These are phyloP conservation scores for Hericium coralloides DNA, from an alignment of 768 basidiomycete species.

Conservation along the genomic window DNA sequence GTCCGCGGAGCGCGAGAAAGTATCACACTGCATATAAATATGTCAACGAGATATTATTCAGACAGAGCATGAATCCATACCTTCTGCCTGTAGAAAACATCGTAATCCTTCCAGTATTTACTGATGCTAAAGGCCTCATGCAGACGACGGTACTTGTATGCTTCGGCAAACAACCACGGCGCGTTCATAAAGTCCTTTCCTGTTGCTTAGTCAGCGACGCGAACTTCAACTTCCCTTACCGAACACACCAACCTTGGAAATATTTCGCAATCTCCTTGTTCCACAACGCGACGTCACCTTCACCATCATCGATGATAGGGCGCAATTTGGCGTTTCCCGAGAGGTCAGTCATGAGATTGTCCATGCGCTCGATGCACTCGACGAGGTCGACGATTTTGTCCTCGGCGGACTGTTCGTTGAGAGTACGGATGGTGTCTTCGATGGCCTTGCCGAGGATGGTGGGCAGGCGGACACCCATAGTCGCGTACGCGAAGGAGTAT, in stretches of 20 bases:
- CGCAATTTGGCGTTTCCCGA: slow-evolving; percentile 77
- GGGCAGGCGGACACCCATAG: slow-evolving; percentile 92
- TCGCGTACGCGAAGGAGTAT: slow-evolving; percentile 82
- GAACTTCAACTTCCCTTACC: neutral
- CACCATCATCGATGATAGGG: slow-evolving; percentile 84
- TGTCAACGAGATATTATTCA: neutral
- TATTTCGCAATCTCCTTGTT: slow-evolving; percentile 95
- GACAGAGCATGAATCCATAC: slow-evolving; percentile 22
- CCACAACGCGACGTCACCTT: slow-evolving; percentile 91
- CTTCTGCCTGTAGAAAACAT: slow-evolving; percentile 94
- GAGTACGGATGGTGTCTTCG: slow-evolving; percentile 80
- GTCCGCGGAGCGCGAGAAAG: slow-evolving; percentile 85
- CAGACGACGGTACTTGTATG: slow-evolving; percentile 86
- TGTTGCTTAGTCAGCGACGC: slow-evolving; percentile 15
- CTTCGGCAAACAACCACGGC: slow-evolving; percentile 94
- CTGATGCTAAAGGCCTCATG: slow-evolving; percentile 90
- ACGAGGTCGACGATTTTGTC: slow-evolving; percentile 80
- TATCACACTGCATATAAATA: slow-evolving; percentile 58
- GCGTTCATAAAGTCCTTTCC: slow-evolving; percentile 93
- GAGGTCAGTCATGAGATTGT: slow-evolving; percentile 79
- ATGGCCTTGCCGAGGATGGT: slow-evolving; percentile 95
- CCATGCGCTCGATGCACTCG: slow-evolving; percentile 84
- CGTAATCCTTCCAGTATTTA: slow-evolving; percentile 85
- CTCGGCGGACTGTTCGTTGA: slow-evolving; percentile 79
- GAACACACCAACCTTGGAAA: slow-evolving; percentile 59